phyloP scores from a whole-genome alignment of 1,284 basidiomycete genomes.

The Kwoniella shivajii region DNA sequence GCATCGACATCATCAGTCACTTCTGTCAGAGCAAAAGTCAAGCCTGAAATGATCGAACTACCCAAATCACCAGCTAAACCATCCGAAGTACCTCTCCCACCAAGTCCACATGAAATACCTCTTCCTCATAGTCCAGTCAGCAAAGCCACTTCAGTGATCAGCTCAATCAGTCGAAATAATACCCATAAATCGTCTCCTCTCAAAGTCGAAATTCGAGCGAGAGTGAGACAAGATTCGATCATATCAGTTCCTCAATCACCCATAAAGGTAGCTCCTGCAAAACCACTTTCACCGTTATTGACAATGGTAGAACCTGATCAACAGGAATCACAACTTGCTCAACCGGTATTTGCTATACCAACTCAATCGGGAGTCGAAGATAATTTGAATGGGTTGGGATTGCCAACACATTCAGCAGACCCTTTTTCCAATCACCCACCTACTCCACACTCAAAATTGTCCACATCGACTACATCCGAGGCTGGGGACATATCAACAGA shows the following conservation, averaged over 20 bases:
- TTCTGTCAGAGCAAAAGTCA: slow-evolving; percentile 18
- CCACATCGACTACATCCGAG: slow-evolving; percentile 12
- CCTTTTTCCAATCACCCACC: not conserved
- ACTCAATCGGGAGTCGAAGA: not conserved
- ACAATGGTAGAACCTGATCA: slow-evolving; percentile 7
- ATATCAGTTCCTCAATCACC: slow-evolving; percentile 5
- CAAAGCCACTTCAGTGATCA: not conserved
- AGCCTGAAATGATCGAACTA: slow-evolving; percentile 30
- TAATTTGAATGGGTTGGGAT: not conserved
- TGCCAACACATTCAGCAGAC: not conserved
- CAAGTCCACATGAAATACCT: slow-evolving; percentile 24
- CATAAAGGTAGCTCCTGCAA: slow-evolving; percentile 10
- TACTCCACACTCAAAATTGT: slow-evolving; percentile 14
- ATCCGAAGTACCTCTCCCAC: slow-evolving; percentile 13
- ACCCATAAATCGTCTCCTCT: slow-evolving; percentile 11
- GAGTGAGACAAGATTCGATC: slow-evolving; percentile 4
- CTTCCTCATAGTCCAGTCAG: slow-evolving; percentile 25
- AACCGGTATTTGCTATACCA: slow-evolving; percentile 1
- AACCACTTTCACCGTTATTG: slow-evolving; percentile 15
- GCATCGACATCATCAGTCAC: slow-evolving; percentile 16
- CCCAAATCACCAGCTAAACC: slow-evolving; percentile 29
- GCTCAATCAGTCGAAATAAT: not conserved
- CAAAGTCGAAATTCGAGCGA: slow-evolving; percentile 4
- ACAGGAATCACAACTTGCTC: not conserved
- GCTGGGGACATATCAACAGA: slow-evolving; percentile 9